phyloP scores from a whole-genome alignment of 441 rosid species.

The Erodium moschatum region DNA sequence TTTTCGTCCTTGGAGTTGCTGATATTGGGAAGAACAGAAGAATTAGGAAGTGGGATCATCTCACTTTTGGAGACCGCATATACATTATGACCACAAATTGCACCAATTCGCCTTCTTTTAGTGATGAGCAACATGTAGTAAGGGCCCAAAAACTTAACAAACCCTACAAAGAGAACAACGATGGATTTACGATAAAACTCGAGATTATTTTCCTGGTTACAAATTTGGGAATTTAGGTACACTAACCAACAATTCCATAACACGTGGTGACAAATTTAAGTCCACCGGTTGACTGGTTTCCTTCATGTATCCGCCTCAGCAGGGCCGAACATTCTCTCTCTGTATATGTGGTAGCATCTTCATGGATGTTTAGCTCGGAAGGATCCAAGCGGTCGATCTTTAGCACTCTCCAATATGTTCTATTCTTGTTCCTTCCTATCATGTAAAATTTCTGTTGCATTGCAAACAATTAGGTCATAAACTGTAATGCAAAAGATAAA shows the following conservation, averaged over 20 bases:
- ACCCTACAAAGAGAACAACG: constrained; percentile 33
- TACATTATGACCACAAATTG: constrained; percentile 52
- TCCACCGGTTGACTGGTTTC: constrained; percentile 59
- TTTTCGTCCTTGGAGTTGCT: constrained; percentile 58
- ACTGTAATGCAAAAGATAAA: no score
- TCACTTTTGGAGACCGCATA: constrained; percentile 51
- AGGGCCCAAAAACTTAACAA: constrained; percentile 64
- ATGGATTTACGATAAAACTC: not conserved
- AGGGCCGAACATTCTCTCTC: constrained; percentile 47
- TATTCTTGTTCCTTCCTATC: constrained; percentile 57
- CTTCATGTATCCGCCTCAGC: constrained; percentile 52
- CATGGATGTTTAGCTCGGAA: constrained; percentile 41
- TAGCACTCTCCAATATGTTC: constrained; percentile 48
- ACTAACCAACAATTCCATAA: constrained; percentile 63
- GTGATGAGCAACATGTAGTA: constrained; percentile 66
- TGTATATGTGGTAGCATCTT: constrained; percentile 49
- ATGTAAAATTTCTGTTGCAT: constrained; percentile 56
- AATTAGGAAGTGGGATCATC: constrained; percentile 47
- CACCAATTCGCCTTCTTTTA: constrained; percentile 58
- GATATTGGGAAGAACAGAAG: constrained; percentile 47
- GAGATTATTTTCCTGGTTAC: not conserved
- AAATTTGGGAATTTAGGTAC: not conserved
- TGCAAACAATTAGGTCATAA: not conserved
- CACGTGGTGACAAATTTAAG: constrained; percentile 59
- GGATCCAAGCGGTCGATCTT: constrained; percentile 56